Percentiles rank a stretch among this genome's conserved stretches.
Evolutionary conservation across 768 basidiomycete genomes (phyloP).

Genomic region (Auriscalpium vulgare): DNA sequence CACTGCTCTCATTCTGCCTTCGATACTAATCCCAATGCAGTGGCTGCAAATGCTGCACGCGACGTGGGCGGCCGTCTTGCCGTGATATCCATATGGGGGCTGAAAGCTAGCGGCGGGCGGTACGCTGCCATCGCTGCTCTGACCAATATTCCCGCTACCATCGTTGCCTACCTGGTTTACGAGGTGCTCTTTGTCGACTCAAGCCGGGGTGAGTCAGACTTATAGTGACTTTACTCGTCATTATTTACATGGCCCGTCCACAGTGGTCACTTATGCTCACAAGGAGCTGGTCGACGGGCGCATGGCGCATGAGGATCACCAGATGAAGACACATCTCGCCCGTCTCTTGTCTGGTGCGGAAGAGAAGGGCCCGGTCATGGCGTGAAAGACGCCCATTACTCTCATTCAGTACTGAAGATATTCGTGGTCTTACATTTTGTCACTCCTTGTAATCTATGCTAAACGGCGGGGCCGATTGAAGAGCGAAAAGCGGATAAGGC

Average conservation of each 20-base stretch:
- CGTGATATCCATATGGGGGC: conserved; percentile 17
- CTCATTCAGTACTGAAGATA: too few species aligned
- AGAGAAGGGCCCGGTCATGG: background rate
- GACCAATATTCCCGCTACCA: conserved; percentile 17
- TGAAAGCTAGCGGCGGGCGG: conserved; percentile 11
- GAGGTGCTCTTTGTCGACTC: conserved; percentile 16
- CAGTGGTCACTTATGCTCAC: background rate
- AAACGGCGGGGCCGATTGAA: too few species aligned
- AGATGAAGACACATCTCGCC: background rate
- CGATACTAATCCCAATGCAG: background rate
- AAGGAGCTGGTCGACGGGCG: background rate
- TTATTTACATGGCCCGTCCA: background rate
- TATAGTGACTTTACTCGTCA: background rate
- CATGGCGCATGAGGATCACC: conserved; percentile 8
- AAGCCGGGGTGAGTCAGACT: conserved; percentile 7
- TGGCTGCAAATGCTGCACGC: conserved; percentile 17
- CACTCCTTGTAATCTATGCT: too few species aligned
- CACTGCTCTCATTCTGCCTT: background rate
- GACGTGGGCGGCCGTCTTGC: conserved; percentile 17
- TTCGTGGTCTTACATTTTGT: too few species aligned
- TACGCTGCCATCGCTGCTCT: conserved; percentile 20
- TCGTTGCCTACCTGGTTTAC: conserved; percentile 16
- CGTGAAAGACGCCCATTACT: background rate
- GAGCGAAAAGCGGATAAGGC: too few species aligned
- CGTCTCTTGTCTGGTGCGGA: background rate